Evolutionary conservation across 2,329 filamentous ascomycete species (phyloP), one percentile per base, ranked within the genome.

Genomic region (Chrysoporthe cubensis): DNA sequence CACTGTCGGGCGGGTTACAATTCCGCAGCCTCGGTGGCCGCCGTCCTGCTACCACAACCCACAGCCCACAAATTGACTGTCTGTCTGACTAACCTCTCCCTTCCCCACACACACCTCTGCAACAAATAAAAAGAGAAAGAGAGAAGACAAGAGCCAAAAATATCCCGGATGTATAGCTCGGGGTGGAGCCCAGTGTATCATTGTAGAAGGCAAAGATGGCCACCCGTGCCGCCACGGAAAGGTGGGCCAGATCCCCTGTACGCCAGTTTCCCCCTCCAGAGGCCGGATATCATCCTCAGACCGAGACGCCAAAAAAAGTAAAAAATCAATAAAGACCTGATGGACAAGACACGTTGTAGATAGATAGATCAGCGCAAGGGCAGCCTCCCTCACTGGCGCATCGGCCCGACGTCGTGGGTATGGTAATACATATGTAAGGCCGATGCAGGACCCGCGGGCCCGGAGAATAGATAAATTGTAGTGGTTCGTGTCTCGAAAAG

Each of bases 201-300:
- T 26, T 52, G n/a, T 9, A 16, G 9, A 54, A 16, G n/a, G 50
- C 11, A 4, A 37, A 57, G 5, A 40, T 34, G 32, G 18, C 32
- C 54, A 57, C 6, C 32, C 32, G 14, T 40, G 32, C 34, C 16
- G 34, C 32, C 16, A 40, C 34, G 40, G 6, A 4, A 40, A n/a
- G 32, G 11, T n/a, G 32, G 34, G n/a, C 32, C 32, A 63, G 14
- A 54, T 8, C 48, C n/a, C 60, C 50, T 13, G n/a, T 56, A 32
- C 50, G 48, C 52, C 40, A 4, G 26, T 32, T 21, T 37, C 43
- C 48, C 66, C 50, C 61, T 48, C 63, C 57, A 42, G 57, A 57
- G 50, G 42, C 46, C 58, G 63, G 66, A 65, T 68, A 68, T 68
- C 66, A 62, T 52, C 46, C 66, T 50, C 50, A 42, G 42, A 26